phyloP scores from a whole-genome alignment of 306 rosid species.

The Prunus armeniaca region DNA sequence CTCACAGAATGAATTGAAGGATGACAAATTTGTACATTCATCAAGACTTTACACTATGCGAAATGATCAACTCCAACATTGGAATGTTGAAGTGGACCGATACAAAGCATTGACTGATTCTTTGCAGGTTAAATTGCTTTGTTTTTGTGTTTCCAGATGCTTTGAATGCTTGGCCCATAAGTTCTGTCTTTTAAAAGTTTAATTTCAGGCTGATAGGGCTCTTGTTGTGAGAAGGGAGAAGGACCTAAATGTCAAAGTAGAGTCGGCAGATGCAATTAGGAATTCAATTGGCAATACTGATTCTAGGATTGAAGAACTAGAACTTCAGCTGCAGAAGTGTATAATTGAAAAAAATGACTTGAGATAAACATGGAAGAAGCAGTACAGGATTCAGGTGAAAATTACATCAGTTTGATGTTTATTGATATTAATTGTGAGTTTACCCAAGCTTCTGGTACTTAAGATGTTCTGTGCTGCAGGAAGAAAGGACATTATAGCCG shows the following conservation, averaged over 20 bases:
- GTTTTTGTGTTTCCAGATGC: conserved; percentile 21
- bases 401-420: conserved; percentile 22
- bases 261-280: conserved; percentile 64
- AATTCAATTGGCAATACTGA: conserved; percentile 50
- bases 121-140: conserved; percentile 62
- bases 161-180: conserved; percentile 9
- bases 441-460: conserved; percentile 36
- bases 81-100: conserved; percentile 70
- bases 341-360: conserved; percentile 63
- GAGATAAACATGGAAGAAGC: conserved; percentile 88
- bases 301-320: conserved; percentile 66
- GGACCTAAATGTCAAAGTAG: conserved; percentile 63
- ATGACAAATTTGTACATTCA: conserved; percentile 72
- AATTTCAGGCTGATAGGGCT: conserved; percentile 70
- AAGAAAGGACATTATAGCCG: conserved; percentile 85
- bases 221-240: conserved; percentile 73
- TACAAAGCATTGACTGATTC: conserved; percentile 64
- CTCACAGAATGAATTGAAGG: conserved; percentile 71
- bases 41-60: conserved; percentile 65
- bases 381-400: conserved; percentile 71
- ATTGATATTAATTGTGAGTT: conserved; percentile 1
- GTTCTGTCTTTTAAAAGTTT: conserved; percentile 14
- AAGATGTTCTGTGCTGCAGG: conserved; percentile 50
- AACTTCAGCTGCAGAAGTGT: conserved; percentile 72
- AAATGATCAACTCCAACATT: conserved; percentile 90